These are phyloP conservation scores for Blastobotrys ciferrii DNA, from an alignment of 1,139 yeast species.

Conservation along the genomic window DNA sequence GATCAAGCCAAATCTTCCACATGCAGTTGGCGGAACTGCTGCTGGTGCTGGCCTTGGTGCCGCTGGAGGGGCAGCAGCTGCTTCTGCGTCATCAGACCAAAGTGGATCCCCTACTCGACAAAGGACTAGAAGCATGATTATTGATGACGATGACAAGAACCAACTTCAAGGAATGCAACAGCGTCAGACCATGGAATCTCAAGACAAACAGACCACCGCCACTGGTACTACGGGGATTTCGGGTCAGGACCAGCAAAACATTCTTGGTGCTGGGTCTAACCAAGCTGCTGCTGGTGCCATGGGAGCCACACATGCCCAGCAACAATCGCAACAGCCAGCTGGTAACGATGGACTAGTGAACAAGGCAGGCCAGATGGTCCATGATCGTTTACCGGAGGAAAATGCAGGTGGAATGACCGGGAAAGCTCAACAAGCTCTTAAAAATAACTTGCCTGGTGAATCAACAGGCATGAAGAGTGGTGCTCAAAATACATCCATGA, in stretches of 20 bases:
- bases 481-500: not conserved
- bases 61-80: constrained; percentile 3
- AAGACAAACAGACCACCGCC: not conserved
- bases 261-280: constrained; percentile 7
- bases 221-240: not conserved
- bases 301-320: not conserved
- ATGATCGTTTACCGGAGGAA: not conserved
- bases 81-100: not conserved
- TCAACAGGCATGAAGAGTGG: not conserved
- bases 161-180: not conserved
- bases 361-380: not conserved
- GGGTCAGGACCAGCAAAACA: not conserved
- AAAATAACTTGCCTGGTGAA: not conserved
- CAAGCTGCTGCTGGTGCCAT: constrained; percentile 8
- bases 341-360: not conserved
- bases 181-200: not conserved
- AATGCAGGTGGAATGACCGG: not conserved
- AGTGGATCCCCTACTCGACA: not conserved
- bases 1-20: not conserved
- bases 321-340: not conserved
- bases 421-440: constrained; percentile 3
- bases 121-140: constrained; percentile 10
- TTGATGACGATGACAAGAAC: constrained; percentile 10
- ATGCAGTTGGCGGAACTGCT: not conserved
- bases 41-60: constrained; percentile 1